A percentile compares a stretch with the other conserved stretches of the same genome.
phyloP scores from a whole-genome alignment of 2,329 filamentous ascomycete species.

The Colletotrichum costaricense region DNA sequence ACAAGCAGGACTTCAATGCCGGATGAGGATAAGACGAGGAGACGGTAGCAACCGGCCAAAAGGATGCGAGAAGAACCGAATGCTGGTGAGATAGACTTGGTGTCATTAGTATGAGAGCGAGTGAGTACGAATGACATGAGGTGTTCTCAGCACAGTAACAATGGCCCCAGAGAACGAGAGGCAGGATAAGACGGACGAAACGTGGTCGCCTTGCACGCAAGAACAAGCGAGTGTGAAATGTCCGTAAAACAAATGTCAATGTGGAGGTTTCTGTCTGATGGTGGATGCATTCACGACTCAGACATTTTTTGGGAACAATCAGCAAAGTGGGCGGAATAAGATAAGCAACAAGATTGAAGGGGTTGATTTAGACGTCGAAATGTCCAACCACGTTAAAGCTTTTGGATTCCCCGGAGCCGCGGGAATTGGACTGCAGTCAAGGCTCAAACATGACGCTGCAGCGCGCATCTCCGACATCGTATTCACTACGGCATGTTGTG shows the following conservation, averaged over 20 bases:
- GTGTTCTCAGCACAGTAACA: background rate
- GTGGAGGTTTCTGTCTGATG: background rate
- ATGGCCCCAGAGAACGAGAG: background rate
- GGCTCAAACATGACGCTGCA: background rate
- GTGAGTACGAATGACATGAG: background rate
- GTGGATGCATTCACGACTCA: constrained; percentile 33
- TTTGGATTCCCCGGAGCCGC: background rate
- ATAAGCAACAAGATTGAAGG: constrained; percentile 27
- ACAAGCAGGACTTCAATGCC: background rate
- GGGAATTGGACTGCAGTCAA: background rate
- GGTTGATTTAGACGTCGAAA: constrained; percentile 2
- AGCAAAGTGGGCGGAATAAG: constrained; percentile 14
- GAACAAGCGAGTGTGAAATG: background rate
- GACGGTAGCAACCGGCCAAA: background rate
- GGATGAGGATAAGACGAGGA: background rate
- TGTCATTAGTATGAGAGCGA: background rate
- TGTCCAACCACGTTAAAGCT: background rate
- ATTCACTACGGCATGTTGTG: background rate
- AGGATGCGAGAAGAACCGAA: background rate
- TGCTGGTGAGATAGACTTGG: background rate
- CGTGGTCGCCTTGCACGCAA: constrained; percentile 21
- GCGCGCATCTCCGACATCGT: background rate
- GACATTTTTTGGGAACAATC: constrained; percentile 12
- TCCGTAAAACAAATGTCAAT: background rate
- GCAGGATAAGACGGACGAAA: background rate